Base-by-base conservation (phyloP, 1,284 basidiomycete species). In the Ganoderma sinense region DNA sequence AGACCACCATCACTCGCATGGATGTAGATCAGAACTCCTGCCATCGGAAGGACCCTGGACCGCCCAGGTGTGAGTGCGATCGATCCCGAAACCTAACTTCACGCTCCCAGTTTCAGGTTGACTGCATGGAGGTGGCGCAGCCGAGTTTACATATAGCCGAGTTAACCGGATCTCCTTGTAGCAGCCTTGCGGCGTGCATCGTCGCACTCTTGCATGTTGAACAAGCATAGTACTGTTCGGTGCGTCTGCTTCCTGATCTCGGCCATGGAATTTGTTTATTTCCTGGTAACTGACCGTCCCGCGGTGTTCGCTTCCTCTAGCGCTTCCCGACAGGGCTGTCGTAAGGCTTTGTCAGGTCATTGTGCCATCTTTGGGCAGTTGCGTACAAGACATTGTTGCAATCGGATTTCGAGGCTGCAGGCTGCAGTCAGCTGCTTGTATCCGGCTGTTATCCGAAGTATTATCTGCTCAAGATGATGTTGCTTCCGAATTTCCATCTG, bases 1-100 rank as follows among this genome's bases (percentile, higher is more conserved):
- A 83, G 80, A 71, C 80, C 81, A 68, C 73, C 75, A 26, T 75
- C 82, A 45, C 56, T 58, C 39, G 68, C 64, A 62, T 82, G 53
- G 78, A 76, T 23, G 78, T 76, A 18, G 81, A 82, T 67, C 81
- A 82, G 60, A 82, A 82, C 68, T 78, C 82, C 65, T 79, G 72
- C 67, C 70, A 66, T 51, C 71, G 73, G 67, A 69, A 72, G 53
- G 51, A 66, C 41, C 20, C 65, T 31, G 29, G 48, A 39, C 45
- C 23, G 61, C 10, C 39, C 31, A 31, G 51, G 43, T 61, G 53
- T 13, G 13, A 60, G 58, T 41, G 39, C 58, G 36, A 26, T 39
- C 56, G 33, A 36, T 59, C 20, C 18, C 58, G 39, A 60, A 29
- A 43, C 53, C 48, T 31, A 23, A 40, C 48, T 4, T 58, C 45